phyloP scores from a whole-genome alignment of 495 filamentous ascomycete genomes.

The Penicillium mononematosum region DNA sequence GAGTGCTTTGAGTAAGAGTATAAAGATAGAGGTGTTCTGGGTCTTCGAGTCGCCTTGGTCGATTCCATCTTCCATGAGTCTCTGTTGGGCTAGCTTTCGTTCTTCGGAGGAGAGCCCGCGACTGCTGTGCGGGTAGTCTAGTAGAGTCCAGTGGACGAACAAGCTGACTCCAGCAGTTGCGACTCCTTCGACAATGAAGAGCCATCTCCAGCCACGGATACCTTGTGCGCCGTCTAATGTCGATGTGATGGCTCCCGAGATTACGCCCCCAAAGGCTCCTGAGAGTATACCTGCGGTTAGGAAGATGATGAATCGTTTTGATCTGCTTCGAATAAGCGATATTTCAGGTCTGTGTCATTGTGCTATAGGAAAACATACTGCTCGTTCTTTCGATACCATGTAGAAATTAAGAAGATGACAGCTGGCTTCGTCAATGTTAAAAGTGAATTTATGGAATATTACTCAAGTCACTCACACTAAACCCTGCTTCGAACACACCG shows the following conservation, averaged over 20 bases:
- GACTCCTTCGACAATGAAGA: conserved; percentile 37
- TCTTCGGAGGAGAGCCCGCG: conserved; percentile 1
- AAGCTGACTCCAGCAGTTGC: conserved; percentile 18
- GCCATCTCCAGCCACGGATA: conserved; percentile 47
- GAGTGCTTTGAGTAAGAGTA: not conserved
- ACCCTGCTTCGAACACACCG: conserved; percentile 41
- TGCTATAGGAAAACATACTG: conserved; percentile 17
- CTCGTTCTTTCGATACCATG: conserved; percentile 48
- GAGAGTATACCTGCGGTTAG: conserved; percentile 42
- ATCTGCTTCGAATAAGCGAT: not conserved
- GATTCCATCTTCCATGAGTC: conserved; percentile 4
- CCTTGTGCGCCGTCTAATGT: conserved; percentile 39
- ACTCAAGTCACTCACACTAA: conserved; percentile 13
- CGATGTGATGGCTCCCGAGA: conserved; percentile 42
- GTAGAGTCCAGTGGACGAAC: conserved; percentile 14
- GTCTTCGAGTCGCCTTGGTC: not conserved
- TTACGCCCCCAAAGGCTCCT: conserved; percentile 46
- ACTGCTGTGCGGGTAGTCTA: conserved; percentile 10
- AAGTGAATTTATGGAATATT: not conserved
- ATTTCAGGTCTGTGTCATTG: not conserved
- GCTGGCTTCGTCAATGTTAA: conserved; percentile 24
- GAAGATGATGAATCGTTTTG: conserved; percentile 39
- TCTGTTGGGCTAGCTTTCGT: conserved; percentile 1
- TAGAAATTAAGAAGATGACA: conserved; percentile 43
- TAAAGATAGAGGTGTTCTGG: not conserved